Evolutionary conservation across 192 early-diverging fungal genomes (phyloP).

Genomic region (Coemansia sp.): DNA sequence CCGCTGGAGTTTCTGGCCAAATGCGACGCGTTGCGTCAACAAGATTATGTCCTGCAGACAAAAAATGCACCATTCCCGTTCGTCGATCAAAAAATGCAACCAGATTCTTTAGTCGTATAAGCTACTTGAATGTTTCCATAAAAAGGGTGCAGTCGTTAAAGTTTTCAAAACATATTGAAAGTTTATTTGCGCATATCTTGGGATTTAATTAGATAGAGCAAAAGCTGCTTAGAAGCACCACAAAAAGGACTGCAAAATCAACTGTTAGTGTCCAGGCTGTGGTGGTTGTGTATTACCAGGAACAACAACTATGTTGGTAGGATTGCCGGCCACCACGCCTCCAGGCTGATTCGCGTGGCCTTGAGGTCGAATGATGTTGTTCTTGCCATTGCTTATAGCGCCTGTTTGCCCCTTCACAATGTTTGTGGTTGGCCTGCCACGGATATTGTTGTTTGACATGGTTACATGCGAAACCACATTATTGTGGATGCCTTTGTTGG

Average conservation of each 20-base stretch:
- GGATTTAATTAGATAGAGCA: not conserved
- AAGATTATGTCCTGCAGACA: not conserved
- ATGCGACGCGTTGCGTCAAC: not conserved
- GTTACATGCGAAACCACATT: conserved; percentile 39
- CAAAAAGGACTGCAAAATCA: too few relatives aligned
- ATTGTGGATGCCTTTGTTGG: conserved; percentile 30
- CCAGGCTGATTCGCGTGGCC: conserved; percentile 1
- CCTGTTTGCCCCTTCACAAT: conserved; percentile 26
- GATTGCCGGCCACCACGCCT: not conserved
- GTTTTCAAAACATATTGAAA: not conserved
- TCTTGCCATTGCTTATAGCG: conserved; percentile 29
- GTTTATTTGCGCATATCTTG: not conserved
- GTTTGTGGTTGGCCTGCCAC: conserved; percentile 12
- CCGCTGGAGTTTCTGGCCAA: not conserved
- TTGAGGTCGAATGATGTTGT: conserved; percentile 18
- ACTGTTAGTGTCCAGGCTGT: not conserved
- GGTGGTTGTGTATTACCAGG: not conserved
- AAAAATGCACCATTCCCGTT: not conserved
- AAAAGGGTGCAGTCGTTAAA: not conserved
- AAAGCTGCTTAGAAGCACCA: not conserved
- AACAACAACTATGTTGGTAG: not conserved
- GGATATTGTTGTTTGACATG: conserved; percentile 28
- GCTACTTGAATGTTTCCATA: too few relatives aligned
- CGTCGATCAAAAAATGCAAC: conserved; percentile 3
- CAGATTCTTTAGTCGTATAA: too few relatives aligned